A percentile compares a stretch with the other conserved stretches of the same genome.
Evolutionary conservation across 495 filamentous ascomycete species (phyloP).

Genomic region (Massariosphaeria phaeospora): DNA sequence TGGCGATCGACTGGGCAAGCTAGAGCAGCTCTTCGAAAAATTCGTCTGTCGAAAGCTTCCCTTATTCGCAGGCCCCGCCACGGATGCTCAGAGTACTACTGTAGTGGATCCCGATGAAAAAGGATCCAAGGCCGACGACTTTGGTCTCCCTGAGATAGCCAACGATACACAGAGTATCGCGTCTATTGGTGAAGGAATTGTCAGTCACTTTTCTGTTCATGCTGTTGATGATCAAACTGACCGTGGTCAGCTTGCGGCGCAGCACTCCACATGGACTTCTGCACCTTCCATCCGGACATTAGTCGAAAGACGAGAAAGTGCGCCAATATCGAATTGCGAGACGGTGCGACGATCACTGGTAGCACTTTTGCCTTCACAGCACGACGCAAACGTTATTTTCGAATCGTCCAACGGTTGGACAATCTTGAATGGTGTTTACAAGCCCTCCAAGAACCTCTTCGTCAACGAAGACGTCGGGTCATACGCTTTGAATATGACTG

Average conservation of each 20-base stretch:
- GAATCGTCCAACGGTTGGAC: slow-evolving; percentile 26
- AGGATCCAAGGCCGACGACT: neutral
- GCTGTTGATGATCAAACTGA: slow-evolving; percentile 1
- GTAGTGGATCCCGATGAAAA: neutral
- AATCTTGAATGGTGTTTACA: slow-evolving; percentile 16
- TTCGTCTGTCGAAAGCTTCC: slow-evolving; percentile 25
- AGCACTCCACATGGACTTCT: slow-evolving; percentile 10
- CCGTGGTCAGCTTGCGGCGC: slow-evolving; percentile 5
- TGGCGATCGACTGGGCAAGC: slow-evolving; percentile 14
- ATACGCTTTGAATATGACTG: slow-evolving; percentile 21
- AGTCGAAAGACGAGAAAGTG: slow-evolving; percentile 7
- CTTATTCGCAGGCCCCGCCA: neutral
- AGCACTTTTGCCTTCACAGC: slow-evolving; percentile 25
- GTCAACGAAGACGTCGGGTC: slow-evolving; percentile 21
- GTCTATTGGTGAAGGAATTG: slow-evolving; percentile 16
- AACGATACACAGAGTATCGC: slow-evolving; percentile 20
- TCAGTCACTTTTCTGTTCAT: neutral
- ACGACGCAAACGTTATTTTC: slow-evolving; percentile 23
- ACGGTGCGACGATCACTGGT: slow-evolving; percentile 10
- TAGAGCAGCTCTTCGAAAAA: slow-evolving; percentile 28
- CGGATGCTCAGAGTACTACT: neutral
- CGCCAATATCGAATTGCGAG: neutral
- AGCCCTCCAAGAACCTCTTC: slow-evolving; percentile 15
- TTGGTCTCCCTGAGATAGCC: slow-evolving; percentile 14
- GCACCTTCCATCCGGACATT: slow-evolving; percentile 22